Conservation (phyloP, 345 rosid genomes). For the Corymbia maculata region DNA sequence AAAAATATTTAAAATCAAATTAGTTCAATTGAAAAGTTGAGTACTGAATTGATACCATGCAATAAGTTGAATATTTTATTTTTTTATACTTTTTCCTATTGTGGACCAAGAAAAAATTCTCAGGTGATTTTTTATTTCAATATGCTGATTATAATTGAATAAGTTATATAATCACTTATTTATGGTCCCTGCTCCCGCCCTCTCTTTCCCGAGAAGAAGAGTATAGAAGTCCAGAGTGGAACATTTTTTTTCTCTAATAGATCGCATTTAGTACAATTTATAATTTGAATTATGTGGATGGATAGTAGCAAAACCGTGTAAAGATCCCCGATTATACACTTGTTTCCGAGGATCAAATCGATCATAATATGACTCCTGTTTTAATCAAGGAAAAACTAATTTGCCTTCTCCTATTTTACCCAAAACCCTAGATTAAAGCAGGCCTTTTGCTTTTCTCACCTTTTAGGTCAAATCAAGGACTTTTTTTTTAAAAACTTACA, state of each 20-base stretch:
- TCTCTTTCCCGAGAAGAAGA: not conserved
- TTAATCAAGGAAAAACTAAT: not conserved
- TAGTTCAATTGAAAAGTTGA: too few species aligned
- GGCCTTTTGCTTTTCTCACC: not conserved
- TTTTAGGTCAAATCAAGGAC: not conserved
- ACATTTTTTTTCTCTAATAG: not conserved
- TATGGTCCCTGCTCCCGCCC: not conserved
- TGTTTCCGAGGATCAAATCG: not conserved
- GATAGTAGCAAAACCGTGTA: not conserved
- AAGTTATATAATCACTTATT: not conserved
- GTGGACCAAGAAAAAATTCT: not conserved
- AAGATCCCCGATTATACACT: not conserved
- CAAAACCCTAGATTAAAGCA: not conserved
- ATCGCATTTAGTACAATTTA: not conserved
- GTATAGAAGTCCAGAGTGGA: not conserved
- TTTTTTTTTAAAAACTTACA: not conserved
- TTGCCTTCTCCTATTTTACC: not conserved
- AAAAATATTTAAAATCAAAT: not conserved
- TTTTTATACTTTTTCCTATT: not conserved
- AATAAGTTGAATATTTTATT: too few species aligned
- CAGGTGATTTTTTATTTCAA: not conserved
- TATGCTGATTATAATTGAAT: not conserved
- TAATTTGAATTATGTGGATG: not conserved
- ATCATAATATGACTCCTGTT: not conserved
- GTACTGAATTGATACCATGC: too few species aligned